Evolutionary conservation across 179 eudicot genomes (phyloP).

Genomic region (Spergularia azorica): DNA sequence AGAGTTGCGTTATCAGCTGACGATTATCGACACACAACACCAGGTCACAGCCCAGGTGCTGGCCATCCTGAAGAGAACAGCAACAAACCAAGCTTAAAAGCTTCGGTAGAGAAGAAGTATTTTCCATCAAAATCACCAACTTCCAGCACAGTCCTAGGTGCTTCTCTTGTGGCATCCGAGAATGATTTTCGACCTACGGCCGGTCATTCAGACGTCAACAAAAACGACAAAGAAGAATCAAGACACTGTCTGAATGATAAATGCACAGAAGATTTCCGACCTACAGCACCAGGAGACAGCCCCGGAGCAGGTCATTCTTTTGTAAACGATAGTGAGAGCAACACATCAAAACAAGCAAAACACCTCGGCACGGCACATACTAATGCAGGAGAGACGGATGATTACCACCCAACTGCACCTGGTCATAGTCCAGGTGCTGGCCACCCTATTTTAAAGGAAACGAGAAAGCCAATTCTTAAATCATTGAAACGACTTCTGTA

Average conservation of each 20-base stretch:
- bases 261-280: slow-evolving; percentile 29
- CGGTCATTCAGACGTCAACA: slow-evolving; percentile 8
- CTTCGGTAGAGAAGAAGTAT: background rate
- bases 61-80: slow-evolving; percentile 22
- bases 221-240: background rate
- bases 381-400: slow-evolving; percentile 26
- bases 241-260: slow-evolving; percentile 18
- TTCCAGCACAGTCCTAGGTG: slow-evolving; percentile 18
- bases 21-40: slow-evolving; percentile 11
- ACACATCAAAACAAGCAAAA: slow-evolving; percentile 17
- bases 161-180: slow-evolving; percentile 2
- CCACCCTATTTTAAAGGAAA: slow-evolving; percentile 31
- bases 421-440: slow-evolving; percentile 69
- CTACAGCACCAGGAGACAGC: slow-evolving; percentile 39
- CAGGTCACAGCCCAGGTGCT: slow-evolving; percentile 26
- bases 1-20: slow-evolving; percentile 11
- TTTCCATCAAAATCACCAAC: slow-evolving; percentile 13
- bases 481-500: slow-evolving; percentile 13
- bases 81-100: slow-evolving; percentile 22
- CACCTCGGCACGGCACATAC: slow-evolving; percentile 12
- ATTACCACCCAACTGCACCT: slow-evolving; percentile 49
- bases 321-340: slow-evolving; percentile 12
- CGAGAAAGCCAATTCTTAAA: slow-evolving; percentile 35
- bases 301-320: slow-evolving; percentile 39
- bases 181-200: slow-evolving; percentile 23